Conservation (phyloP, 306 rosid species). For the Ammopiptanthus mongolicus region DNA sequence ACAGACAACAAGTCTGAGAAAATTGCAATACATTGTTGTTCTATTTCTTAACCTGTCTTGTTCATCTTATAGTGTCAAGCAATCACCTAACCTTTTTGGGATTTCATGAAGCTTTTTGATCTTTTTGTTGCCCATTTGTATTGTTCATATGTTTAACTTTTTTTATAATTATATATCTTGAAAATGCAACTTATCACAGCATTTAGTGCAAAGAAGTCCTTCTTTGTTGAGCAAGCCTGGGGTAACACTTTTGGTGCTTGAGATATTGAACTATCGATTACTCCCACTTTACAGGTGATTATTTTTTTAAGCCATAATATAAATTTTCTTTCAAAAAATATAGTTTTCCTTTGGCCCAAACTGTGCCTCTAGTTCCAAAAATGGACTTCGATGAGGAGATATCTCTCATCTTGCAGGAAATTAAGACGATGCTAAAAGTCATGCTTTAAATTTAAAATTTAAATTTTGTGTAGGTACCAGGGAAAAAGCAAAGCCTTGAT, state of each 20-base stretch:
- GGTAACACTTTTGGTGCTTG: constrained; percentile 89
- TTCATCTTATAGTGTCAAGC: constrained; percentile 1
- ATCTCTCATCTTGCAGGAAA: neutral
- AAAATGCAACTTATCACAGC: constrained; percentile 45
- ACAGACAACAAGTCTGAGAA: neutral
- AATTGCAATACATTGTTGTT: neutral
- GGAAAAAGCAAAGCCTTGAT: constrained; percentile 92
- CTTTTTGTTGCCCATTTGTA: neutral
- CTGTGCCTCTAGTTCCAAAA: neutral
- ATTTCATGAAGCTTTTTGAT: constrained; percentile 3
- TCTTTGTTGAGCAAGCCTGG: constrained; percentile 89
- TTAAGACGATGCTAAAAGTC: constrained; percentile 15
- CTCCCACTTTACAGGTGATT: constrained; percentile 95
- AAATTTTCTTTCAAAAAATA: neutral
- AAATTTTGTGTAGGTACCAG: constrained; percentile 63
- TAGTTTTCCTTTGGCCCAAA: constrained; percentile 1
- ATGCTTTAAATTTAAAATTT: constrained; percentile 11
- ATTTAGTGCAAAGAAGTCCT: constrained; percentile 77
- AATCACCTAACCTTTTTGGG: neutral
- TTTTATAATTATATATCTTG: constrained; percentile 10
- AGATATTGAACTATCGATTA: constrained; percentile 91
- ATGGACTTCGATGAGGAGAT: neutral
- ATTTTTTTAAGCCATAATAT: constrained; percentile 1
- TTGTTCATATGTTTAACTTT: neutral
- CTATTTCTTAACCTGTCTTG: constrained; percentile 12